phyloP scores from a whole-genome alignment of 306 rosid genomes.

The Ormosia semicastrata region DNA sequence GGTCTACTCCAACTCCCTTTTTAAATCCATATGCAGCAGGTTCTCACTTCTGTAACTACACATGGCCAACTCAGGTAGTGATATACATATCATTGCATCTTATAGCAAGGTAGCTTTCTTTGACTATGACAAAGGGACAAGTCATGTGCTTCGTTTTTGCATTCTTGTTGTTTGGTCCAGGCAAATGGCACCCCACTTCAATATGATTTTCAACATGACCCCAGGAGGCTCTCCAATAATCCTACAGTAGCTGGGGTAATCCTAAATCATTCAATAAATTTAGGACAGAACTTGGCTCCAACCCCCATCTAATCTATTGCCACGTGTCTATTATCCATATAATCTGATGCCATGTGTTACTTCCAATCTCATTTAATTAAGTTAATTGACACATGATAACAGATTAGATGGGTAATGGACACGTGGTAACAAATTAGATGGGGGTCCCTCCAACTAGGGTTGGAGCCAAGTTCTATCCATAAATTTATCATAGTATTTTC shows the following conservation, averaged over 20 bases:
- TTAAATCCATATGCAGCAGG: slow-evolving; percentile 14
- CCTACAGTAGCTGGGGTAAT: slow-evolving; percentile 28
- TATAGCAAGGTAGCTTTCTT: slow-evolving; percentile 8
- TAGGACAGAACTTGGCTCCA: too few species aligned
- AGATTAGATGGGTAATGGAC: too few species aligned
- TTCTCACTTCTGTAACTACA: slow-evolving; percentile 28
- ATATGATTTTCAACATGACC: slow-evolving; percentile 19
- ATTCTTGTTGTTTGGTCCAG: slow-evolving; percentile 27
- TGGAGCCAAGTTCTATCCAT: too few species aligned
- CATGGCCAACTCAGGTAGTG: slow-evolving; percentile 41
- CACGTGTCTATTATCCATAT: too few species aligned
- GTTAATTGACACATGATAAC: too few species aligned
- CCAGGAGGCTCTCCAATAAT: slow-evolving; percentile 8
- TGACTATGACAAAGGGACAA: slow-evolving; percentile 14
- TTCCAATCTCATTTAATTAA: too few species aligned
- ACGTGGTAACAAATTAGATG: too few species aligned
- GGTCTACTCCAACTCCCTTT: slow-evolving; percentile 21
- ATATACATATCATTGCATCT: slow-evolving; percentile 3
- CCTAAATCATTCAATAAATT: background rate
- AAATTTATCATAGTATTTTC: background rate
- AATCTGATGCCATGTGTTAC: too few species aligned
- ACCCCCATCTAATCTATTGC: too few species aligned
- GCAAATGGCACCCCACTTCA: slow-evolving; percentile 14
- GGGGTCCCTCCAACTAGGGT: too few species aligned
- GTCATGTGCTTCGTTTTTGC: slow-evolving; percentile 5